A percentile compares a stretch with the other conserved stretches of the same genome.
Conservation (phyloP, 768 basidiomycete genomes). For the Lentinula aciculospora region DNA sequence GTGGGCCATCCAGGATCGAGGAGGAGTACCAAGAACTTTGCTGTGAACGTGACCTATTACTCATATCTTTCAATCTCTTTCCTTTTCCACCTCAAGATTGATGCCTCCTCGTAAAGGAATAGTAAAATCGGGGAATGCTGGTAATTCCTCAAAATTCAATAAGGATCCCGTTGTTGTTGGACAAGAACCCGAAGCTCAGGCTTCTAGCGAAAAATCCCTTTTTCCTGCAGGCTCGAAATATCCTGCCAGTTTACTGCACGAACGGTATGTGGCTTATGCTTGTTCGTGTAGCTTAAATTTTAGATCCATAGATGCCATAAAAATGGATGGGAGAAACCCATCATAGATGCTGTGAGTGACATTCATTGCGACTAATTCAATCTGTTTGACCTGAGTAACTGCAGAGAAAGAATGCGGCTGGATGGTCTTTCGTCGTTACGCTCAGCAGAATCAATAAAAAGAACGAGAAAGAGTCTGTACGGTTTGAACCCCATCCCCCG, state of each 20-base stretch:
- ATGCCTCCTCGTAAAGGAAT: slow-evolving; percentile 76
- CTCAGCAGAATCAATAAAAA: slow-evolving; percentile 68
- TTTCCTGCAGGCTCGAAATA: slow-evolving; percentile 86
- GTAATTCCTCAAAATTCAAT: slow-evolving; percentile 67
- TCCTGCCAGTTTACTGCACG: slow-evolving; percentile 72
- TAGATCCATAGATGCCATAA: slow-evolving; percentile 66
- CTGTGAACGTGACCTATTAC: neutral
- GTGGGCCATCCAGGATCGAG: slow-evolving; percentile 45
- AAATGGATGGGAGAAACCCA: slow-evolving; percentile 81
- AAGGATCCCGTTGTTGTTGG: slow-evolving; percentile 14
- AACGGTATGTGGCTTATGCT: slow-evolving; percentile 49
- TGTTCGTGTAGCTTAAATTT: slow-evolving; percentile 1
- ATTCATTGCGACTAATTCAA: neutral
- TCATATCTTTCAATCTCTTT: neutral
- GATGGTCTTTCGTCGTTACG: slow-evolving; percentile 62
- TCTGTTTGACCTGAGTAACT: slow-evolving; percentile 8
- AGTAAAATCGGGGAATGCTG: slow-evolving; percentile 86
- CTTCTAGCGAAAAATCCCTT: slow-evolving; percentile 44
- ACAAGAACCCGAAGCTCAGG: slow-evolving; percentile 5
- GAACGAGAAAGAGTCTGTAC: slow-evolving; percentile 61
- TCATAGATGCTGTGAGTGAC: slow-evolving; percentile 63
- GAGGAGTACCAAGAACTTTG: neutral
- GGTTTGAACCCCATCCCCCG: slow-evolving; percentile 69
- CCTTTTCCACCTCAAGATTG: neutral
- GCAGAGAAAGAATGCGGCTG: slow-evolving; percentile 42